A percentile compares a stretch with the other conserved stretches of the same genome.
Conservation (phyloP, 441 rosid genomes). For the Mallotus japonicus region DNA sequence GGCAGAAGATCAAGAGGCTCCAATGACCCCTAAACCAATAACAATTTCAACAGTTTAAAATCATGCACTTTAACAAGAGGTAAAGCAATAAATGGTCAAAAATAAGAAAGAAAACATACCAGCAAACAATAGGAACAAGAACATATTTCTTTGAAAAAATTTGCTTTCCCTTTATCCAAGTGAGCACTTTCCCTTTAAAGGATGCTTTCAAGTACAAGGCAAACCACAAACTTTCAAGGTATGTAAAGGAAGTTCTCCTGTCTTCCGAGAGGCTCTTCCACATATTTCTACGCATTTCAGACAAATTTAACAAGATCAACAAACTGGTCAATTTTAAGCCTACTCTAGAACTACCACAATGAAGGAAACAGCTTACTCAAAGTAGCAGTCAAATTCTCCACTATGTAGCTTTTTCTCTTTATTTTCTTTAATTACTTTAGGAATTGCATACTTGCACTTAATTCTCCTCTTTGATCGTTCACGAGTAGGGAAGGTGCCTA, state of each 20-base stretch:
- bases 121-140: conserved; percentile 70
- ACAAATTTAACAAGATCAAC: conserved; percentile 9
- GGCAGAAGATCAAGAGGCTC: conserved; percentile 83
- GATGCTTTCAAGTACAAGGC: conserved; percentile 43
- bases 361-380: conserved; percentile 46
- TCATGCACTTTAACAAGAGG: not conserved
- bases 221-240: conserved; percentile 69
- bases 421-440: conserved; percentile 32
- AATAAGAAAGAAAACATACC: conserved; percentile 36
- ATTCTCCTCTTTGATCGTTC: conserved; percentile 43
- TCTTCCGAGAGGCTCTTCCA: conserved; percentile 52
- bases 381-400: conserved; percentile 37
- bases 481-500: conserved; percentile 37
- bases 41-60: conserved; percentile 8
- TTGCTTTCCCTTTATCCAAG: conserved; percentile 56
- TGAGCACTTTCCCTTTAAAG: conserved; percentile 45
- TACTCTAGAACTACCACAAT: not conserved
- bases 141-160: conserved; percentile 75
- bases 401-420: conserved; percentile 48
- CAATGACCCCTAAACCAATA: conserved; percentile 64
- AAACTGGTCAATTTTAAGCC: not conserved
- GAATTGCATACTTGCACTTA: conserved; percentile 30
- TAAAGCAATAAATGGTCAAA: not conserved
- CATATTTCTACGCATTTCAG: conserved; percentile 40
- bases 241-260: conserved; percentile 46